phyloP scores from a whole-genome alignment of 2,329 filamentous ascomycete genomes.

The Aureobasidium leucospermi region DNA sequence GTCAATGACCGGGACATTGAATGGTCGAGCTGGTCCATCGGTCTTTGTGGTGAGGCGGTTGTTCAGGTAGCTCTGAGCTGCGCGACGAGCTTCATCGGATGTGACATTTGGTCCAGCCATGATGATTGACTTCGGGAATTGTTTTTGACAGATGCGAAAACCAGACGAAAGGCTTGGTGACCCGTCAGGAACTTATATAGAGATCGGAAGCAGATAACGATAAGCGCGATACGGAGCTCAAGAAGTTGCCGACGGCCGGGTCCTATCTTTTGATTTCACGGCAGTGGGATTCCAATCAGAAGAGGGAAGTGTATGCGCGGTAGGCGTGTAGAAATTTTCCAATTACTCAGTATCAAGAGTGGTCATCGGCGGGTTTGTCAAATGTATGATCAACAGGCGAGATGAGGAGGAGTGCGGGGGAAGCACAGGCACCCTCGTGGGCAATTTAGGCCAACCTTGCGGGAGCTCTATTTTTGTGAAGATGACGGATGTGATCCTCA shows the following conservation, averaged over 20 bases:
- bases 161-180: neutral
- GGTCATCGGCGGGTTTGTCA: constrained; percentile 8
- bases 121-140: neutral
- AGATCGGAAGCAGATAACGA: neutral
- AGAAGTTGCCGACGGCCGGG: neutral
- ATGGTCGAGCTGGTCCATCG: neutral
- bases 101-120: neutral
- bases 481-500: neutral
- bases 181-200: neutral
- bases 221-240: neutral
- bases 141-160: too few species aligned
- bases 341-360: neutral
- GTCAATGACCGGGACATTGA: constrained; percentile 33
- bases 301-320: neutral
- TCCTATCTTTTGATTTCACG: neutral
- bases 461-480: neutral
- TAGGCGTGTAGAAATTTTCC: neutral
- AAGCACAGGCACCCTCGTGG: constrained; percentile 5
- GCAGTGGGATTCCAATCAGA: neutral
- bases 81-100: constrained; percentile 7
- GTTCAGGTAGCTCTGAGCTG: constrained; percentile 13
- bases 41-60: neutral
- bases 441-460: neutral
- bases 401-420: neutral
- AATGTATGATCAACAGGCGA: constrained; percentile 5